Evolutionary conservation across 306 rosid species (phyloP).

Genomic region (Neltuma alba): DNA sequence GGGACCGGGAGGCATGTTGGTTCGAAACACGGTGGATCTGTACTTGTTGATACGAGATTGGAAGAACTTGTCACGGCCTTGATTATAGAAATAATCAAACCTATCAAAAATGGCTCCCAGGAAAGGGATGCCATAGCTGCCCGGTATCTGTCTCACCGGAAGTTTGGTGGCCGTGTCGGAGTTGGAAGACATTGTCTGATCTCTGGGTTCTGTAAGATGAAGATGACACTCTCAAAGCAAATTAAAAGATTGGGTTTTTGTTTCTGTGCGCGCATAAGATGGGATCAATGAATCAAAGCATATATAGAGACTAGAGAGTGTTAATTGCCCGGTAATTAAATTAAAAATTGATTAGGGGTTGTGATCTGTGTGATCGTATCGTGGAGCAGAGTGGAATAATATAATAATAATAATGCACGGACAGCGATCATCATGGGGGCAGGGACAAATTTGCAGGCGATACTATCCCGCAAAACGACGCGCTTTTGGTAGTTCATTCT

Average conservation of each 20-base stretch:
- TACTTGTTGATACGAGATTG: conserved; percentile 42
- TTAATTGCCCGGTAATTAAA: no score
- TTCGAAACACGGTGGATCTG: conserved; percentile 63
- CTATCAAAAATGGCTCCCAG: conserved; percentile 10
- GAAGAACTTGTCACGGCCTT: conserved; percentile 6
- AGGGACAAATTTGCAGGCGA: no score
- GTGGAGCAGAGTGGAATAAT: no score
- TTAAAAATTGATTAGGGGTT: no score
- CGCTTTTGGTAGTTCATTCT: no score
- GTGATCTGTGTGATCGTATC: no score
- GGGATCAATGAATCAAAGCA: not conserved
- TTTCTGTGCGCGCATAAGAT: not conserved
- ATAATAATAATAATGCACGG: no score
- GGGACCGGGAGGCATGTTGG: conserved; percentile 84
- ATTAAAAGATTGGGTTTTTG: not conserved
- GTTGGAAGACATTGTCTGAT: not conserved
- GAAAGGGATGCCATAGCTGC: conserved; percentile 19
- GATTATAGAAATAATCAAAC: conserved; percentile 6
- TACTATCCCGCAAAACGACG: no score
- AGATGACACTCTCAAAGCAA: not conserved
- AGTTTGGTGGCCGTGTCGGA: not conserved
- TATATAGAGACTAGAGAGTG: no score
- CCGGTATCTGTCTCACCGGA: not conserved
- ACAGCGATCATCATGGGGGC: no score
- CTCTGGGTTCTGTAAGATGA: not conserved